Evolutionary conservation across 164 flowering plant species (phyloP), one percentile per base, ranked within the genome.

Genomic region (Nelumbo lutea): DNA sequence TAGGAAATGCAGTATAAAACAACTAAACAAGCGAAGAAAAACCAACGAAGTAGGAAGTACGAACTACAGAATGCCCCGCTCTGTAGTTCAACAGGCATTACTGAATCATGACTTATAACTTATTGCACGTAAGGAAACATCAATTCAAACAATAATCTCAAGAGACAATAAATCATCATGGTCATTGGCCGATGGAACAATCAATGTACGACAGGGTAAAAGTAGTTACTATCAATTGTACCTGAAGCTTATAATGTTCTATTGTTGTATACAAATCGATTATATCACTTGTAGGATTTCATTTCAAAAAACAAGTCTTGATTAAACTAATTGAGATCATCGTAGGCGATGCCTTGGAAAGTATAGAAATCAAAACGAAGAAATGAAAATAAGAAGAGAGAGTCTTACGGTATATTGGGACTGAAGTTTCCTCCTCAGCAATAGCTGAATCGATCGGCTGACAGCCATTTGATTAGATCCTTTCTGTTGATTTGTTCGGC

Each of bases 371-470:
- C 38, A 44, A 27, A 27, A 27, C 27, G 27, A 27, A 27, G 27
- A 27, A 27, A 27, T 27, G 27, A 27, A 27, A 27, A 45, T 38
- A 39, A 10, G 53, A 10, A 57, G 9, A 59, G 62, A 62, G 53
- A 41, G 40, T n/a, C 62, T 55, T 51, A 71, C 74, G 56, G 72
- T 52, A 39, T 56, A 66, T 59, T 70, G 76, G 11, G 69, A 57
- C 42, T 70, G 77, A 59, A 77, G 50, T 56, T 68, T 77, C 66
- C 70, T 67, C 67, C 72, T 67, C 59, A 77, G 65, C 61, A 73
- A 59, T 14, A 68, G 80, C 10, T 64, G 51, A 73, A 77, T 73
- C 72, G 72, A 72, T 77, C 77, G 73, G 13, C 77, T 65, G 6
- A 70, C 27, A 59, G 77, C 77, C 80, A 77, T 73, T 68, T 45